phyloP scores from a whole-genome alignment of 306 rosid genomes.

The Vigna hirtella region DNA sequence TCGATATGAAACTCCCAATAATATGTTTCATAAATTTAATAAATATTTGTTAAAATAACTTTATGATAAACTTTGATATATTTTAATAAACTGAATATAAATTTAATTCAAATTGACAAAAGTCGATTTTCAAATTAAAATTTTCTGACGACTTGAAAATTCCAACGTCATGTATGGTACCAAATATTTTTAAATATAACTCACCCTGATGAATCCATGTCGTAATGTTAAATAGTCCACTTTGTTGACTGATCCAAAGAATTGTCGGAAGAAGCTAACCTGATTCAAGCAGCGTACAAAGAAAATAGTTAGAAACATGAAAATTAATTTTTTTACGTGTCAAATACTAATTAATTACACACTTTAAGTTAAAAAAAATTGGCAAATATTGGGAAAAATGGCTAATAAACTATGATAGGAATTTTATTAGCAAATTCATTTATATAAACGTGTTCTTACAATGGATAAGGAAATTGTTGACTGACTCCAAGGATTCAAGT shows the following conservation, averaged over 20 bases:
- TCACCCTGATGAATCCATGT: constrained; percentile 85
- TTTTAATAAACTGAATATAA: too few species aligned
- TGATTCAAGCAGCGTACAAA: constrained; percentile 36
- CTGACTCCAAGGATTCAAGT: constrained; percentile 63
- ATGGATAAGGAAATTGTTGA: constrained; percentile 68
- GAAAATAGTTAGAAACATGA: not conserved
- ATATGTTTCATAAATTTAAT: too few species aligned
- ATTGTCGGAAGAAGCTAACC: constrained; percentile 93
- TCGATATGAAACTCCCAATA: too few species aligned
- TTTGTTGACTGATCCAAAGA: constrained; percentile 67
- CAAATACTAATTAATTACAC: not conserved
- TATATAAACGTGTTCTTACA: constrained; percentile 47
- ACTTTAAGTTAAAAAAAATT: not conserved
- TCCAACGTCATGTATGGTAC: too few species aligned
- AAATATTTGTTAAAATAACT: too few species aligned
- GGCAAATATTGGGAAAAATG: too few species aligned
- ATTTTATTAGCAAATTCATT: not conserved
- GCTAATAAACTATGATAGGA: not conserved
- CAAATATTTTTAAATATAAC: constrained; percentile 15
- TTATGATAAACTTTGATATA: too few species aligned
- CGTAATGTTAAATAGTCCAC: constrained; percentile 78
- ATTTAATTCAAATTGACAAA: too few species aligned
- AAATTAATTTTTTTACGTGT: not conserved
- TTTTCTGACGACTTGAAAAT: too few species aligned
- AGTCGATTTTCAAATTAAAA: too few species aligned